phyloP scores from a whole-genome alignment of 441 rosid genomes.

The Biscutella auriculata region DNA sequence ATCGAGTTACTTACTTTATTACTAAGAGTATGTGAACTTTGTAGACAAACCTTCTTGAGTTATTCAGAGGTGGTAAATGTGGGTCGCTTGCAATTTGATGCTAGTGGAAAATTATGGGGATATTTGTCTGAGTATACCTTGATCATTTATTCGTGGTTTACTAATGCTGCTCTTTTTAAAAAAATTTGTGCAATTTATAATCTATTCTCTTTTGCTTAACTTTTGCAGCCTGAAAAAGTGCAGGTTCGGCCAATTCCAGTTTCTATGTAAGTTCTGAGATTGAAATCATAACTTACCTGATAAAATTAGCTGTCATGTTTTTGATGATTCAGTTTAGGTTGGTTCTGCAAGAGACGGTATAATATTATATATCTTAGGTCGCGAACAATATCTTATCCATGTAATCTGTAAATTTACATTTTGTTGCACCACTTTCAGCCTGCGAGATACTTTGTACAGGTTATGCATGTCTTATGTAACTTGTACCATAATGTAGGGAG shows the following conservation, averaged over 20 bases:
- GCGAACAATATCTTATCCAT: background rate
- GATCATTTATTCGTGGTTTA: background rate
- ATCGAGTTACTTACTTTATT: background rate
- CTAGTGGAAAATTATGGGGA: conserved; percentile 1
- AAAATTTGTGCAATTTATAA: background rate
- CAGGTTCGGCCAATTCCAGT: conserved; percentile 69
- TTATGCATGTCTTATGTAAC: background rate
- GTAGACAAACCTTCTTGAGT: background rate
- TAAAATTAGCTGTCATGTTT: background rate
- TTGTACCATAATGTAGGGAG: conserved; percentile 45
- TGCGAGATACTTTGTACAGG: background rate
- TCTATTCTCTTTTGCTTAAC: conserved; percentile 1
- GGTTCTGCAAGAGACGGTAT: background rate
- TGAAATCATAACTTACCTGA: background rate
- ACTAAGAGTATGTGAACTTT: background rate
- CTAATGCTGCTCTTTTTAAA: background rate
- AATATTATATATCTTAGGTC: background rate
- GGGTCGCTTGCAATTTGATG: conserved; percentile 4
- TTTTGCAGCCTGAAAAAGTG: conserved; percentile 65
- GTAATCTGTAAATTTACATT: background rate
- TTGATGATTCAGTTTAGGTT: background rate
- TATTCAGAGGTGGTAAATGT: background rate
- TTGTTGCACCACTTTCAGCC: background rate
- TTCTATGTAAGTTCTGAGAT: conserved; percentile 58
- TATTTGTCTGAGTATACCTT: background rate